Base-by-base conservation (phyloP, 2,329 filamentous ascomycete genomes). In the Cercospora berteroae region DNA sequence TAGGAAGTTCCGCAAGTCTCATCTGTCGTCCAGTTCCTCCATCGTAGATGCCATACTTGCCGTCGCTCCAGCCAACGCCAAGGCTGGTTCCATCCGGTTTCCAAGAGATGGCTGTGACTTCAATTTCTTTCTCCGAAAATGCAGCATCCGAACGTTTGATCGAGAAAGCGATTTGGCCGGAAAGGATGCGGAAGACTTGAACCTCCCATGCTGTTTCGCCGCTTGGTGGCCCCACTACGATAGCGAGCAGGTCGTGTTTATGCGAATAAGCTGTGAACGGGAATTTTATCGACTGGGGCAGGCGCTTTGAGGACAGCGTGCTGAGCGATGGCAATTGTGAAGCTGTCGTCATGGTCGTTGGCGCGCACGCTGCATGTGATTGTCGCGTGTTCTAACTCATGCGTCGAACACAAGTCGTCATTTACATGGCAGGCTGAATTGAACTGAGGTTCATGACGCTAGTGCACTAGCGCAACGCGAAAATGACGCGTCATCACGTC, bases 51-150 rank as follows among this genome's bases (percentile, higher is more conserved):
- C 74, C 70, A 56, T 71, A 77, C 6, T 87, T 86, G 29, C 91
- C 91, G 81, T 96, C 92, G 72, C 87, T 92, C 88, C 92, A 96
- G 56, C 89, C 92, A 13, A 95, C 87, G 13, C 93, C 93, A 64
- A 97, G 85, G 50, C 71, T 79, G 73, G 52, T 74, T 69, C 80
- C 82, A 66, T 83, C 82, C 39, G 79, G 80, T 68, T 83, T 82
- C 83, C 83, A 84, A 42, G 78, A 75, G 48, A 83, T 70, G 44
- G 76, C 75, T 39, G 78, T 77, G 12, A 83, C 76, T 12, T 65
- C 71, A 13, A 60, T 61, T 10, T 70, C 66, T 39, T 69, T 67
- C 13, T 57, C 52, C 18, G 61, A 25, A 16, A 44, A 44, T 10
- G 61, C 58, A 18, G 74, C 73, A 29, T 77, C 75, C 50, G 73